phyloP scores from a whole-genome alignment of 148 eudicot genomes.

The Agrostemma githago region DNA sequence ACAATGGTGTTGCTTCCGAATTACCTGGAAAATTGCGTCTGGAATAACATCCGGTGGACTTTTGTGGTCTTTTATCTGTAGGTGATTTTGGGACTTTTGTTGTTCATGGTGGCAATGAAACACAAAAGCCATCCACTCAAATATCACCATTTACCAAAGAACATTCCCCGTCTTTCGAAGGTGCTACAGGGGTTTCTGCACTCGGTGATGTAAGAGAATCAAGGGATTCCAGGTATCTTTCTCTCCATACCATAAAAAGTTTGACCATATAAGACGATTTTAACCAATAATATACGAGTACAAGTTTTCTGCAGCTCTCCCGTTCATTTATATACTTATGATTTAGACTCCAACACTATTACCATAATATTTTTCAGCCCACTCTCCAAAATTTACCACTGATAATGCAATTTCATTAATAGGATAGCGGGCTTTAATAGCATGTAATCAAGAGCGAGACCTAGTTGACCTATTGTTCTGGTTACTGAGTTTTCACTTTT shows the following conservation, averaged over 20 bases:
- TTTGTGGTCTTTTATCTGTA: conserved; percentile 24
- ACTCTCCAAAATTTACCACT: no score
- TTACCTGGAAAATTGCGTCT: not conserved
- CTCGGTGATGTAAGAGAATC: conserved; percentile 36
- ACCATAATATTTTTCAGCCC: no score
- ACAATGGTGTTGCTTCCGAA: no score
- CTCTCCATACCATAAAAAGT: not conserved
- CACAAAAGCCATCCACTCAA: conserved; percentile 35
- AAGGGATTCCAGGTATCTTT: conserved; percentile 41
- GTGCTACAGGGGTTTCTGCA: conserved; percentile 32
- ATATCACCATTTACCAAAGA: conserved; percentile 17
- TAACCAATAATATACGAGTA: no score
- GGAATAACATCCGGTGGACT: not conserved
- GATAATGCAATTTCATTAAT: no score
- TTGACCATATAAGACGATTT: not conserved
- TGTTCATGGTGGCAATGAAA: conserved; percentile 62
- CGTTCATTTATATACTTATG: no score
- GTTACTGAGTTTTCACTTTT: not conserved
- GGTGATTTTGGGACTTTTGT: conserved; percentile 89
- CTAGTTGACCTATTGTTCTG: not conserved
- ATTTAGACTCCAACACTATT: no score
- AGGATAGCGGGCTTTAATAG: no score
- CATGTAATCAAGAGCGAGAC: not conserved
- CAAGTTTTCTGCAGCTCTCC: no score
- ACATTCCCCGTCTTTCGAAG: conserved; percentile 32